These are phyloP conservation scores for Proteromonas lacertae DNA, from an alignment of 352 stramenopile species.

Conservation along the genomic window DNA sequence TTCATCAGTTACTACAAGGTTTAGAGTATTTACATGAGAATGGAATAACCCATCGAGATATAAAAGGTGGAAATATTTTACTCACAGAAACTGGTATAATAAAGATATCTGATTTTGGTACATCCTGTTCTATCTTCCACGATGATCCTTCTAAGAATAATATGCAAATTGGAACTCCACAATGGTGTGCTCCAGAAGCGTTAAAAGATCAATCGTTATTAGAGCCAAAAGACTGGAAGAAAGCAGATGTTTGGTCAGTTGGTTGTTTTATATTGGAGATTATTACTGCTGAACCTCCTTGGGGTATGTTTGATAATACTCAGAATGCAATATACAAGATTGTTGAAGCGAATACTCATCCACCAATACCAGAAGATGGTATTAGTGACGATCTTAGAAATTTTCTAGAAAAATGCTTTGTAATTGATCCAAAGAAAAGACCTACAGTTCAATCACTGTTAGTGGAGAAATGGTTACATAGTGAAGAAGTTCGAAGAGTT, in stretches of 20 bases:
- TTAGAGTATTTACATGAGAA: constrained; percentile 39
- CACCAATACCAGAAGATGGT: no score
- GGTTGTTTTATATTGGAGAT: constrained; percentile 52
- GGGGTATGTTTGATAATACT: constrained; percentile 15
- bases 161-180: constrained; percentile 53
- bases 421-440: no score
- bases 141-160: constrained; percentile 16
- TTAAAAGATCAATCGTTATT: no score
- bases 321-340: constrained; percentile 15
- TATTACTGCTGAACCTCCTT: constrained; percentile 35
- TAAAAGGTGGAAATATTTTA: constrained; percentile 38
- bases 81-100: constrained; percentile 34
- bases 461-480: no score
- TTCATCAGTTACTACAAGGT: constrained; percentile 29
- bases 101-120: constrained; percentile 52
- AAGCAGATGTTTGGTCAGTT: constrained; percentile 52
- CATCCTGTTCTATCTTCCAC: constrained; percentile 21
- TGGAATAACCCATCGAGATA: constrained; percentile 33
- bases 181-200: constrained; percentile 84
- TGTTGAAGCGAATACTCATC: constrained; percentile 3
- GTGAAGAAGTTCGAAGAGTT: no score
- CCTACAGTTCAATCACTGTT: no score
- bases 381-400: no score
- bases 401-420: no score
- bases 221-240: constrained; percentile 22